Evolutionary conservation across 2,329 filamentous ascomycete species (phyloP).

Genomic region (Colletotrichum neosansevieriae): DNA sequence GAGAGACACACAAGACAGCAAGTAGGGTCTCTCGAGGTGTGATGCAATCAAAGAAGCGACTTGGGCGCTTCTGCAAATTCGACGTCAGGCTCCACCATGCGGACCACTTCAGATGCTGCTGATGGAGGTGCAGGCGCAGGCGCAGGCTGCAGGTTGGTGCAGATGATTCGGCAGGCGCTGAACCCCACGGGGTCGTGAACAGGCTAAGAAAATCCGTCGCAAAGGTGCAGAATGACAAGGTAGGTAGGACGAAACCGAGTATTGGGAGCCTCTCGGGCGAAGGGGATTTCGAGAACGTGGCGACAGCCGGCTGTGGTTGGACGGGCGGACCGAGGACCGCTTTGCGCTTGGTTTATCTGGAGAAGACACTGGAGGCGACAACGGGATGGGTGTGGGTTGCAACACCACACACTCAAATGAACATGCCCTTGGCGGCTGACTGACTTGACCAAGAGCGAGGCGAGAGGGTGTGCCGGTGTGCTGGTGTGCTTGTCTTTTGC

Average conservation of each 20-base stretch:
- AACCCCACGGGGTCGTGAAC: conserved; percentile 37
- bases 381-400: conserved; percentile 19
- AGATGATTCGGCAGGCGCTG: conserved; percentile 22
- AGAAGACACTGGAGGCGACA: conserved; percentile 1
- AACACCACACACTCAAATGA: neutral
- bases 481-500: conserved; percentile 9
- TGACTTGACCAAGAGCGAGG: neutral
- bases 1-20: no score
- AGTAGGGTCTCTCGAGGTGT: conserved; percentile 1
- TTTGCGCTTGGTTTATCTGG: conserved; percentile 41
- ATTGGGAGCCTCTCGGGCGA: conserved; percentile 43
- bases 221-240: conserved; percentile 1
- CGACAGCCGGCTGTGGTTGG: conserved; percentile 40
- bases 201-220: conserved; percentile 8
- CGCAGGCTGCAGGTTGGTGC: conserved; percentile 16
- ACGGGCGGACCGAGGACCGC: conserved; percentile 33
- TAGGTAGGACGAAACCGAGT: neutral
- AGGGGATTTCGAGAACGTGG: conserved; percentile 40
- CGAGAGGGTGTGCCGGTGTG: conserved; percentile 3
- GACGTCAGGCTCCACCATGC: conserved; percentile 30
- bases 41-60: conserved; percentile 33
- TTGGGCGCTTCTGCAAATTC: conserved; percentile 26
- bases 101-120: neutral
- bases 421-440: conserved; percentile 33
- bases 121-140: conserved; percentile 2